Base-by-base conservation (phyloP, 805 yeast species). In the Zygotorulaspora danielsina region DNA sequence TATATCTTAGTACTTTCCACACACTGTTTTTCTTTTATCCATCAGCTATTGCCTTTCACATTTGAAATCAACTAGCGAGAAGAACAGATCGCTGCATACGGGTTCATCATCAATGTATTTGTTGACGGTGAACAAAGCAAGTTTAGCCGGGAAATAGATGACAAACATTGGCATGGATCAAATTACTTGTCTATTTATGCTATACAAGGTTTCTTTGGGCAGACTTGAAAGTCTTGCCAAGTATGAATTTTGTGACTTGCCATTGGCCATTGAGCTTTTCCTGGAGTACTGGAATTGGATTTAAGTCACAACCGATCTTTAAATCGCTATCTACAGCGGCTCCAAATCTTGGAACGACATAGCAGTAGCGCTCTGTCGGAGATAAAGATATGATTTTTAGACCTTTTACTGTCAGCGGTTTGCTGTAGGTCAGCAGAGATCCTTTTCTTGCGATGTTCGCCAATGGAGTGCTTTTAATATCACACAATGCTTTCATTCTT, bases 281-380 rank as follows among this genome's bases (percentile, higher is more conserved):
- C 58, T 90, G 96, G 1, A 68, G 67, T 2, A 88, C 93, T 57
- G 86, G 81, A 19, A 81, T 68, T 2, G 80, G 84, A 6, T 93
- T 95, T 36, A 90, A 64, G 52, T 90, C 96, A 95, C 96, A 90
- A 6, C 96, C 96, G 19, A 82, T 70, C 16, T 86, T 84, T 18
- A 61, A 22, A 15, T 96, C 96, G 28, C 79, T 72, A 8, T 95
- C 95, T 30, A 81, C 69, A 5, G 79, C 72, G 8, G 94, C 89
- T 3, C 97, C 97, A 56, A 84, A 78, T 40, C 96, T 67, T 1
- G 97, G 97, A 36, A 87, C 80, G 11, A 89, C 96, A 65, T 86
- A 89, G 51, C 94, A 85, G 54, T 83, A 89, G 49, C 96, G 70
- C 53, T 81, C 82, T 2, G 79, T 75, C 0, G 84, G 66, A 3